Percentiles rank a stretch among this genome's conserved stretches.
Evolutionary conservation across 495 filamentous ascomycete species (phyloP).

Genomic region (Neurospora sp.): DNA sequence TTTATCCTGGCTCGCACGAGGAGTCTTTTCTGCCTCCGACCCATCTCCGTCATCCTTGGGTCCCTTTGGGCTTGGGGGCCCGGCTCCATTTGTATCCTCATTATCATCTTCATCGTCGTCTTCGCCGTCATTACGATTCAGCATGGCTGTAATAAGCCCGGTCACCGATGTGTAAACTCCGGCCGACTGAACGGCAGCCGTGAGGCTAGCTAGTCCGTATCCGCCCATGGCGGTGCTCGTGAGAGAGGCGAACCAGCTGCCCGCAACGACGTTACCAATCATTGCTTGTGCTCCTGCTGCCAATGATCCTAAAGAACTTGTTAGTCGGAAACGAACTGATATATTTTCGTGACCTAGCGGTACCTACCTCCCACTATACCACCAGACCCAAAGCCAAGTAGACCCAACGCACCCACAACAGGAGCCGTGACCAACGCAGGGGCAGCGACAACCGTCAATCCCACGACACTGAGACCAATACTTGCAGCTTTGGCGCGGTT

Average conservation of each 20-base stretch:
- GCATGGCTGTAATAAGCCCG: not conserved
- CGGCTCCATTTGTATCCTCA: not conserved
- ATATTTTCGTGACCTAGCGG: no score
- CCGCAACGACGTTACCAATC: not conserved
- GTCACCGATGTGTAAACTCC: not conserved
- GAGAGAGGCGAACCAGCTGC: not conserved
- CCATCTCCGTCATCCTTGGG: not conserved
- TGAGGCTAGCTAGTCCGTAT: not conserved
- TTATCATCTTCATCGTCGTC: not conserved
- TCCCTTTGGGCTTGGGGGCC: not conserved
- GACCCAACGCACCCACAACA: not conserved
- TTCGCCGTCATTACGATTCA: not conserved
- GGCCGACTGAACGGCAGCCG: not conserved
- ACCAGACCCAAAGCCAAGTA: not conserved
- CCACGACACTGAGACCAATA: not conserved
- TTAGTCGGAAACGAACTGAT: not conserved
- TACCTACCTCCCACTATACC: constrained; percentile 4
- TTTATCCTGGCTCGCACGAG: not conserved
- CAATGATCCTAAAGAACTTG: not conserved
- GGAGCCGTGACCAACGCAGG: constrained; percentile 1
- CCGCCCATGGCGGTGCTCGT: not conserved
- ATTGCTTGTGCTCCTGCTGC: not conserved
- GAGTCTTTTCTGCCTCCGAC: not conserved
- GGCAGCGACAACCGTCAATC: not conserved
- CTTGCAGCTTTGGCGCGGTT: not conserved